Evolutionary conservation across 192 early-diverging fungal species (phyloP), one percentile per base, ranked within the genome.

Genomic region (Coemansia sp.): DNA sequence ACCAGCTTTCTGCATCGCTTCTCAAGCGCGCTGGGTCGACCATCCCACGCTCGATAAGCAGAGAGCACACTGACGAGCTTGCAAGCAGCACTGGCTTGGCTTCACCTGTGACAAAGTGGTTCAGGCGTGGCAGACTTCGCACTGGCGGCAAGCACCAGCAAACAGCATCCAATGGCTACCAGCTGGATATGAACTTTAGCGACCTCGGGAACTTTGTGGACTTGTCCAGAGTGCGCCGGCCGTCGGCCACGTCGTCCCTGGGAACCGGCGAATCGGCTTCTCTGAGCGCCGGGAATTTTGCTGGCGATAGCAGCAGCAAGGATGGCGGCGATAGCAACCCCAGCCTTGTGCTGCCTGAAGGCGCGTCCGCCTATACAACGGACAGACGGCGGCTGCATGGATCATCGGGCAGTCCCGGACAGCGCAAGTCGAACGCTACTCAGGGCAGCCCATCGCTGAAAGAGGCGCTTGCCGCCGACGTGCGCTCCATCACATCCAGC

Each of bases 131-230:
- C 18, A 63, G 68, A 26, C 43, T 53, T 48, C 76, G 76, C 39
- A 43, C 52, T 17, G 7, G 27, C 18, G 52, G 61, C 50, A 67
- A 60, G 33, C 58, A 43, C 9, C 40, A 69, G 41, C 56, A 70
- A 22, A 19, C 37, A 27, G 43, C 63, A 3, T 19, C 65, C 12
- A 58, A 41, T 42, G 60, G 55, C 53, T 66, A 74, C 57, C 76
- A 80, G n/a, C 61, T 81, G 34, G 78, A 81, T 43, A 81, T 76
- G 78, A 69, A 75, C 56, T 81, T 81, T 60, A 68, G 56, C 58
- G 78, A 81, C 38, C 48, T 81, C 17, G 52, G 62, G 24, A 72
- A 63, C 56, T 81, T 81, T 72, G 78, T 81, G 29, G 73, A 81
- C 35, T 39, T 81, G 46, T 53, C 73, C 14, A 74, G 75, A 60